These are phyloP conservation scores for Penicillium sp. DNA, from an alignment of 2,329 filamentous ascomycete genomes.

Conservation along the genomic window DNA sequence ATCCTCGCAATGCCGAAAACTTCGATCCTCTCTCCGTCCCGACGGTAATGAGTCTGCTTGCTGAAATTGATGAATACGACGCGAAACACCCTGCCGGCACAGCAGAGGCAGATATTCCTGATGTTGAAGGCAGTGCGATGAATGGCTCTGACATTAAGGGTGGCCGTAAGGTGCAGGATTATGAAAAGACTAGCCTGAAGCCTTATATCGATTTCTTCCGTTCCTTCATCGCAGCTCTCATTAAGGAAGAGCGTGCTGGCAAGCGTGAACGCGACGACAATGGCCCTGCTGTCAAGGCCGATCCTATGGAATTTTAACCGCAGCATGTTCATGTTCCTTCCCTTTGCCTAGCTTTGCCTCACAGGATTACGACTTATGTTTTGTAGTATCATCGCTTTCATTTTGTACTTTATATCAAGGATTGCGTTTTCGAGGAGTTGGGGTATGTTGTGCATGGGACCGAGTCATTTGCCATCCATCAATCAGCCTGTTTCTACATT, in stretches of 20 bases:
- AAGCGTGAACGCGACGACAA: slow-evolving; percentile 48
- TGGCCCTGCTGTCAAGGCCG: slow-evolving; percentile 29
- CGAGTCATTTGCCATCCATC: neutral
- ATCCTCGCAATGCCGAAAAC: slow-evolving; percentile 60
- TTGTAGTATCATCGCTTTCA: neutral
- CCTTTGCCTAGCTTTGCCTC: neutral
- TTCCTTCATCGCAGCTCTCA: slow-evolving; percentile 64
- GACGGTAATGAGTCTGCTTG: slow-evolving; percentile 70
- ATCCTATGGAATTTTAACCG: slow-evolving; percentile 58
- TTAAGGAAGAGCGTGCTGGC: slow-evolving; percentile 60
- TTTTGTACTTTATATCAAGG: neutral
- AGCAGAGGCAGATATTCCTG: slow-evolving; percentile 37
- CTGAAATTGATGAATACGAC: slow-evolving; percentile 78
- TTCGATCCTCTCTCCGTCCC: slow-evolving; percentile 88
- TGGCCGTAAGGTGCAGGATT: slow-evolving; percentile 59
- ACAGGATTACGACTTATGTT: slow-evolving; percentile 16
- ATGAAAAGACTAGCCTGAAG: slow-evolving; percentile 93
- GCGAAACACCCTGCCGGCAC: slow-evolving; percentile 24
- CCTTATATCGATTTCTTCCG: slow-evolving; percentile 87
- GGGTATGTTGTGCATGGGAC: neutral
- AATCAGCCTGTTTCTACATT: neutral
- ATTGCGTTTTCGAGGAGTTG: neutral
- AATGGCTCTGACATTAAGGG: slow-evolving; percentile 28
- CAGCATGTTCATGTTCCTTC: neutral
- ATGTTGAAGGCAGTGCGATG: slow-evolving; percentile 31